These are phyloP conservation scores for Lachancea dasiensis DNA, from an alignment of 805 yeast species.

Conservation along the genomic window DNA sequence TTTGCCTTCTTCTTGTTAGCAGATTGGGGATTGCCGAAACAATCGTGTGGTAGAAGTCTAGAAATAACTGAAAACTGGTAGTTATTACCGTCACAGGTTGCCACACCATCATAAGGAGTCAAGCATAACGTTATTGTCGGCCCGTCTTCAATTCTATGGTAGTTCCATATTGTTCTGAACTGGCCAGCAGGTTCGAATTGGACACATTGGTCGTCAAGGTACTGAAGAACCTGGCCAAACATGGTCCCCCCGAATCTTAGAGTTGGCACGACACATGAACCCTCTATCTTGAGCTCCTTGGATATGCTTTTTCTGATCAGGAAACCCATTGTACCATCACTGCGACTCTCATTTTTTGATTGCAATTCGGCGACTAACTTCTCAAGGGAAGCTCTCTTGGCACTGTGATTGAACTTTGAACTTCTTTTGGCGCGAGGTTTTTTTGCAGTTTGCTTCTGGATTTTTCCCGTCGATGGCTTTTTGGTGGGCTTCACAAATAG, in stretches of 20 bases:
- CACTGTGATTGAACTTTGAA: constrained; percentile 2
- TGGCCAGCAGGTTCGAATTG: constrained; percentile 3
- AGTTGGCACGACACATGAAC: background rate
- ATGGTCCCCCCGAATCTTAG: constrained; percentile 2
- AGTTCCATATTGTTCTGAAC: constrained; percentile 18
- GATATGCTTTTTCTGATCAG: constrained; percentile 6
- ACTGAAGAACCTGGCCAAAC: background rate
- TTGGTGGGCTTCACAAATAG: background rate
- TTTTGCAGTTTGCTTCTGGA: constrained; percentile 1
- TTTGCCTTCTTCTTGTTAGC: constrained; percentile 4
- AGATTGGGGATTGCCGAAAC: constrained; percentile 6
- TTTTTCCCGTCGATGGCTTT: background rate
- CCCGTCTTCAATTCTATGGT: constrained; percentile 13
- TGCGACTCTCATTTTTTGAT: background rate
- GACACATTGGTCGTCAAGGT: constrained; percentile 2
- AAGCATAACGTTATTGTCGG: constrained; percentile 11
- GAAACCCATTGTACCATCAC: background rate
- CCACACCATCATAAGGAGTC: constrained; percentile 12
- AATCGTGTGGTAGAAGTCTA: constrained; percentile 6
- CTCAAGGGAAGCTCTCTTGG: constrained; percentile 6
- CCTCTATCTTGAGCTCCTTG: constrained; percentile 7
- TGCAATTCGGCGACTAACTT: constrained; percentile 3
- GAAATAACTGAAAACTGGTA: constrained; percentile 9
- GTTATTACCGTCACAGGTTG: background rate
- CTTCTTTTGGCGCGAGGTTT: constrained; percentile 3